Evolutionary conservation across 345 rosid species (phyloP).

Genomic region (Trapa bicornis): DNA sequence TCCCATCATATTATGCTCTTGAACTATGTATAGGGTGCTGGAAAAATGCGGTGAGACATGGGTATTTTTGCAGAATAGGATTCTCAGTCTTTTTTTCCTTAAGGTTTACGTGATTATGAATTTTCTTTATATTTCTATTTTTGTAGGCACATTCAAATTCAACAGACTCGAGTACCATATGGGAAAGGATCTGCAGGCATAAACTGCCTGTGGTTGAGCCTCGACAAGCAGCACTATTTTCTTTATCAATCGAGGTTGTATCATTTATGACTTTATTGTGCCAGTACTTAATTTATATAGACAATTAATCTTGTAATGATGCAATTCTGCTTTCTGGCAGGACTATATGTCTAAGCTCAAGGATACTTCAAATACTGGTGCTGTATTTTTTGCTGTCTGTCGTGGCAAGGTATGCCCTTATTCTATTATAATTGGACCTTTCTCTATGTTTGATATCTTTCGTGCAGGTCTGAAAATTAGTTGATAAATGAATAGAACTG

Average conservation of each 20-base stretch:
- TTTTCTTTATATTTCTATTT: not conserved
- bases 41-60: constrained; percentile 60
- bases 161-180: constrained; percentile 36
- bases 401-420: constrained; percentile 79
- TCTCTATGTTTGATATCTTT: not conserved
- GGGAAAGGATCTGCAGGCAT: constrained; percentile 94
- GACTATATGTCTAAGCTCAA: constrained; percentile 74
- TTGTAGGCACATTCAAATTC: constrained; percentile 43
- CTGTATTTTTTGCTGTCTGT: constrained; percentile 90
- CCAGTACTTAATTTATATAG: not conserved
- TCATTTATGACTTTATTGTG: constrained; percentile 1
- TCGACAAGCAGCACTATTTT: constrained; percentile 73
- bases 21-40: constrained; percentile 75
- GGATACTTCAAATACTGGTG: constrained; percentile 66
- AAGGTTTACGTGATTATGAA: not conserved
- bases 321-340: constrained; percentile 24
- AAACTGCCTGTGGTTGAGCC: constrained; percentile 94
- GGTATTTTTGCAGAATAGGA: constrained; percentile 9
- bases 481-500: not conserved
- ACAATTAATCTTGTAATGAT: not conserved
- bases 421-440: not conserved
- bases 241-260: constrained; percentile 57
- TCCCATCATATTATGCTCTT: constrained; percentile 88
- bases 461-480: not conserved
- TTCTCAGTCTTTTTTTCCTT: constrained; percentile 4